Base-by-base conservation (phyloP, 441 rosid species). In the Kokia cookei region DNA sequence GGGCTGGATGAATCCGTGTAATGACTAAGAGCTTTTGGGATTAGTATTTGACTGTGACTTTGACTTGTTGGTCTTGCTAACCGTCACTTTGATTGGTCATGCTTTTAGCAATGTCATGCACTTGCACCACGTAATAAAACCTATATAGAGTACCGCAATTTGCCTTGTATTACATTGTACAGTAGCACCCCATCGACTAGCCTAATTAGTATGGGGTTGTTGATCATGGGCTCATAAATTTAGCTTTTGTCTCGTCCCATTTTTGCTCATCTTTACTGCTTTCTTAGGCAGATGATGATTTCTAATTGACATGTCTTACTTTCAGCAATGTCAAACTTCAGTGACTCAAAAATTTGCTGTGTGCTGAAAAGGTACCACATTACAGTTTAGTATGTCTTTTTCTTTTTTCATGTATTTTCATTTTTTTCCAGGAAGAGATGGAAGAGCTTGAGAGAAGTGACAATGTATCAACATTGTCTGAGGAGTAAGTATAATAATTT, bases 361-460 rank as follows among this genome's bases (percentile, higher is more conserved):
- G 19, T 15, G 5, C 19, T 15, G 50, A 17, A 48, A 62, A 32
- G 19, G 72, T 71, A 43, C 26, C 77, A 5, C 24, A 19, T 45
- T 63, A 73, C 59, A 32, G 55, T 27, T 71, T 66, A 32, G 55
- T 63, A 37, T 22, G 57, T 22, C 22, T 71, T 24, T 47, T 68
- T 53, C 57, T 19, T 51, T 53, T 43, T 75, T 62, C n/a, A 19
- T 70, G 5, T 63, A 60, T 59, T 80, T 69, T 75, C 26, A 75
- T 78, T 66, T 75, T 63, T 75, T 24, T 77, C 47, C 91, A 93
- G 98, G 80, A 84, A 58, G 93, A 93, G 82, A 77, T 93, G 90
- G 86, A 85, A 58, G 92, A 84, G 77, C 85, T 93, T 2, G 92
- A 86, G 73, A 75, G 26, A 47, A 79, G 89, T 15, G 88, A 81